Percentiles rank a stretch among this genome's conserved stretches.
These are phyloP conservation scores for Harrya chromipes DNA, from an alignment of 768 basidiomycete genomes.

Conservation along the genomic window DNA sequence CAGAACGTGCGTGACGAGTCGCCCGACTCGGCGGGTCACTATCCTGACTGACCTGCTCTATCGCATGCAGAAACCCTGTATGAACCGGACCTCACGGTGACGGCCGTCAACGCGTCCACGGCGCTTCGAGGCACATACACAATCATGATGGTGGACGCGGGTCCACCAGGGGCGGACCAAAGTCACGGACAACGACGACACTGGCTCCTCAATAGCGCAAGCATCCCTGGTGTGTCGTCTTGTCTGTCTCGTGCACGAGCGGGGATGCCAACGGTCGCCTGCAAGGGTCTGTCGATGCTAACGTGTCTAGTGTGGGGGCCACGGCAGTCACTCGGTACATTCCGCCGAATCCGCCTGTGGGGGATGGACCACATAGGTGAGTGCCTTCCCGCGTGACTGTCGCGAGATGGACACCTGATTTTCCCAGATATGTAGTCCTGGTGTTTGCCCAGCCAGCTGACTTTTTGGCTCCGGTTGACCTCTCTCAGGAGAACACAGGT, in stretches of 20 bases:
- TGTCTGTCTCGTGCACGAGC: background rate
- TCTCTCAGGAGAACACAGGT: conserved; percentile 46
- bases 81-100: conserved; percentile 52
- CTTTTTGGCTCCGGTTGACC: conserved; percentile 59
- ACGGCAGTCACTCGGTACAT: conserved; percentile 61
- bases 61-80: conserved; percentile 48
- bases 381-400: background rate
- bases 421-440: conserved; percentile 60
- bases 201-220: conserved; percentile 75
- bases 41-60: background rate
- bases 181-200: conserved; percentile 65
- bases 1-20: conserved; percentile 46
- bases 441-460: conserved; percentile 60
- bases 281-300: conserved; percentile 25
- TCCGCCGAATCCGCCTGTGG: conserved; percentile 65
- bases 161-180: conserved; percentile 58
- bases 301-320: conserved; percentile 42
- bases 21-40: background rate
- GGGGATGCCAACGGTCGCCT: background rate
- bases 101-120: conserved; percentile 46
- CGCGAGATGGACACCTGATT: background rate
- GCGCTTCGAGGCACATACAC: conserved; percentile 54
- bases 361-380: conserved; percentile 74
- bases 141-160: conserved; percentile 74
- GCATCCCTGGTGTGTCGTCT: conserved; percentile 40